Conservation (phyloP, 495 filamentous ascomycete species). For the Neurospora cerealis region DNA sequence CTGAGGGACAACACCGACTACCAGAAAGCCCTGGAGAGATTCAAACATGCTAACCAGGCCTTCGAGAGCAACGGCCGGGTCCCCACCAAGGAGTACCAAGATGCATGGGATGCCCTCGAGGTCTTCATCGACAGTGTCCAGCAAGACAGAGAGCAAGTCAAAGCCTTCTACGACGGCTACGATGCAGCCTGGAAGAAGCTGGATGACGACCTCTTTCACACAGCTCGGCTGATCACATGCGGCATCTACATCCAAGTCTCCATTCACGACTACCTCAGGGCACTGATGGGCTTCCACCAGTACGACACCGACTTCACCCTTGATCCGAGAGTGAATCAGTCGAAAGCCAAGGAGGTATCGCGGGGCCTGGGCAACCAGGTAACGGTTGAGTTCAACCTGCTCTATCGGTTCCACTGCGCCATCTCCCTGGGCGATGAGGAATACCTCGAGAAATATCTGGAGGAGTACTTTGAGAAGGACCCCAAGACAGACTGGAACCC, state of each 20-base stretch:
- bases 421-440: conserved; percentile 55
- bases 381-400: conserved; percentile 63
- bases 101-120: neutral
- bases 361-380: conserved; percentile 72
- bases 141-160: neutral
- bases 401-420: conserved; percentile 68
- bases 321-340: conserved; percentile 54
- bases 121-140: neutral
- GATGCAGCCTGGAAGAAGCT: conserved; percentile 37
- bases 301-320: conserved; percentile 71
- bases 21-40: neutral
- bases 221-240: conserved; percentile 63
- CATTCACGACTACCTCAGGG: conserved; percentile 69
- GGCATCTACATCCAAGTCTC: conserved; percentile 75
- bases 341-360: conserved; percentile 39
- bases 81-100: neutral
- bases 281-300: conserved; percentile 68
- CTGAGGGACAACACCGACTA: neutral
- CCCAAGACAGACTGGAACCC: conserved; percentile 41
- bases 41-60: neutral
- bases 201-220: conserved; percentile 76
- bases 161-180: conserved; percentile 1
- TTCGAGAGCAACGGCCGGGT: neutral
- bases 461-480: conserved; percentile 40
- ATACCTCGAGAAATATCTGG: conserved; percentile 47